phyloP scores from a whole-genome alignment of 78 protist genomes.

The Cavenderia fasciculata region DNA sequence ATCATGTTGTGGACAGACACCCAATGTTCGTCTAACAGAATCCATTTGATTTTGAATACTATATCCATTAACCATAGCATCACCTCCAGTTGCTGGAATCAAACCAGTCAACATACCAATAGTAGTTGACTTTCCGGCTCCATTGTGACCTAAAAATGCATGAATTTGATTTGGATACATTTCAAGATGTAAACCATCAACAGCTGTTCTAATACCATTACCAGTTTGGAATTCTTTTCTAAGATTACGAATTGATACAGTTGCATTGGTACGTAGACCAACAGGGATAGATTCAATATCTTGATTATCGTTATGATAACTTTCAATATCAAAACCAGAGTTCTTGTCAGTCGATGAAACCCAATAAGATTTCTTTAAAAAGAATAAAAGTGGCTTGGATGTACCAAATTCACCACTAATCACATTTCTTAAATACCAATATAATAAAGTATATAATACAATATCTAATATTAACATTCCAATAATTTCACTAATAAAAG shows the following conservation, averaged over 20 bases:
- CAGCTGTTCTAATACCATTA: constrained; percentile 37
- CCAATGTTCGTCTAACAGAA: constrained; percentile 14
- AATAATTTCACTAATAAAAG: constrained; percentile 18
- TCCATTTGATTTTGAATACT: constrained; percentile 43
- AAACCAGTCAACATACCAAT: constrained; percentile 91
- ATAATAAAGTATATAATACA: constrained; percentile 9
- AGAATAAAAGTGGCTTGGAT: constrained; percentile 7
- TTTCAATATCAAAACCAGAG: neutral
- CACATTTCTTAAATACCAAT: constrained; percentile 57
- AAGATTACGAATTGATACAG: constrained; percentile 19
- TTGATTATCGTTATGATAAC: constrained; percentile 9
- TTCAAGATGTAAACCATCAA: constrained; percentile 30
- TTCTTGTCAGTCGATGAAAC: neutral
- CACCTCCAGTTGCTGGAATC: constrained; percentile 60
- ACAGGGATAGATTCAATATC: constrained; percentile 19
- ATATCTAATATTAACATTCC: constrained; percentile 30
- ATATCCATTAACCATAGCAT: constrained; percentile 30
- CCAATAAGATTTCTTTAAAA: constrained; percentile 27
- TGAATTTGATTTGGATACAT: constrained; percentile 47
- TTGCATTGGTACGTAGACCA: neutral
- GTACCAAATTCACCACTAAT: constrained; percentile 53
- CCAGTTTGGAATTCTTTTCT: constrained; percentile 54
- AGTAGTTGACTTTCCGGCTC: constrained; percentile 90
- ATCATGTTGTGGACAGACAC: constrained; percentile 81
- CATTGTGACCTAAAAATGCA: constrained; percentile 88